Percentiles rank a stretch among this genome's conserved stretches.
Conservation (phyloP, 202 grass and related monocot species). For the Setaria italica region DNA sequence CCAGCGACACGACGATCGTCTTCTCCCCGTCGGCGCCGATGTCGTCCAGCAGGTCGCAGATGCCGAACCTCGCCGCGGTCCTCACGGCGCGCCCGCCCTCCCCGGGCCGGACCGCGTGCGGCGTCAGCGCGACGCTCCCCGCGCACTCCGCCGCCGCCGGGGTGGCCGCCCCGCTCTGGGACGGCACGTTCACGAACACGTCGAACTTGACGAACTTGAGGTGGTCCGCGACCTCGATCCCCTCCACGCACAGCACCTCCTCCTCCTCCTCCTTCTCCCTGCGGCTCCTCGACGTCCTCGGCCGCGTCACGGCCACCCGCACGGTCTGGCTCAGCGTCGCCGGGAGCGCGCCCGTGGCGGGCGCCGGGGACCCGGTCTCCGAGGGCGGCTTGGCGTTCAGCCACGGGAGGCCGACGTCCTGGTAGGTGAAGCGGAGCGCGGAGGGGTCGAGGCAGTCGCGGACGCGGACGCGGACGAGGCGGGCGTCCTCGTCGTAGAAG, state of each 20-base stretch:
- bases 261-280: constrained; percentile 55
- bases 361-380: constrained; percentile 6
- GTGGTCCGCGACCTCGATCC: constrained; percentile 43
- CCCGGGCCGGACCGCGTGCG: constrained; percentile 38
- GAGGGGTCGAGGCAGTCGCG: constrained; percentile 56
- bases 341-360: constrained; percentile 35
- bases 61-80: constrained; percentile 57
- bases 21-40: constrained; percentile 52
- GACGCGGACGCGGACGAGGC: constrained; percentile 59
- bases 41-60: constrained; percentile 57
- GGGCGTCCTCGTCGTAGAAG: constrained; percentile 85
- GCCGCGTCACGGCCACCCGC: constrained; percentile 45
- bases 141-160: constrained; percentile 49
- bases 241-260: constrained; percentile 70
- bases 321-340: constrained; percentile 31
- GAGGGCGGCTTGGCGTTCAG: constrained; percentile 36
- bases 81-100: background rate
- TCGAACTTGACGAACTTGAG: constrained; percentile 75
- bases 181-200: constrained; percentile 54
- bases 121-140: constrained; percentile 63
- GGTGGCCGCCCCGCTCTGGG: background rate
- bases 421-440: constrained; percentile 53
- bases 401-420: constrained; percentile 68
- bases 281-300: constrained; percentile 34
- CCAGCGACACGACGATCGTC: constrained; percentile 57